Evolutionary conservation across 352 stramenopile species (phyloP).

Genomic region (Phytopythium litorale): DNA sequence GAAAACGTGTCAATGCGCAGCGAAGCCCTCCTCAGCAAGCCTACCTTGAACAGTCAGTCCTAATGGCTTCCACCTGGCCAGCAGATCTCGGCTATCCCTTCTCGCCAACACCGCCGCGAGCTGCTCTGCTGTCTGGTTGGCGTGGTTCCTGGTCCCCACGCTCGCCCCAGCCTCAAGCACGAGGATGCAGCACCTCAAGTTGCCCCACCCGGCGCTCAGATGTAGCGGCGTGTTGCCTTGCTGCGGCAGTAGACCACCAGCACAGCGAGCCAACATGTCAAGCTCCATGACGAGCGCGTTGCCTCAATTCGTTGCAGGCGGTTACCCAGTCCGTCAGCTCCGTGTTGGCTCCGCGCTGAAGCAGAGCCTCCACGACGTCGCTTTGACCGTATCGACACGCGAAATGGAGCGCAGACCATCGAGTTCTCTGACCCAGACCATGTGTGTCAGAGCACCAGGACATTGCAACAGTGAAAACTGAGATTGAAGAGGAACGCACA

Average conservation of each 20-base stretch:
- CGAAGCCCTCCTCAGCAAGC: not conserved
- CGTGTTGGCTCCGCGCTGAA: conserved; percentile 40
- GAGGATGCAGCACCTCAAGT: conserved; percentile 46
- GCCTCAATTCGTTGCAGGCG: not conserved
- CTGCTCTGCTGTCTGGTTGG: conserved; percentile 32
- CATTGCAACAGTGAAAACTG: not conserved
- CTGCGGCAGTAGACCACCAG: conserved; percentile 14
- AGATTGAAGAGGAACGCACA: conserved; percentile 17
- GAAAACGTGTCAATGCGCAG: not conserved
- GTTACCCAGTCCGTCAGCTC: conserved; percentile 44
- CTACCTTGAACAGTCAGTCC: conserved; percentile 35
- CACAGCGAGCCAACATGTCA: not conserved
- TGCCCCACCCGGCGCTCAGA: conserved; percentile 63
- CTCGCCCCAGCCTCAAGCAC: conserved; percentile 48
- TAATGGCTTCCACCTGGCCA: conserved; percentile 50
- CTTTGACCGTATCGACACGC: conserved; percentile 51
- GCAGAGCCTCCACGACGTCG: conserved; percentile 38
- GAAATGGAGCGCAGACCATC: conserved; percentile 62
- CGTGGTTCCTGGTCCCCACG: conserved; percentile 23
- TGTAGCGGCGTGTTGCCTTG: conserved; percentile 66
- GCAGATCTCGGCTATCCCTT: conserved; percentile 29
- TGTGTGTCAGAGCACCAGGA: not conserved
- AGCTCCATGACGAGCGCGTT: not conserved
- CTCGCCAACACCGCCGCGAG: conserved; percentile 32
- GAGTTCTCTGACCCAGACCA: conserved; percentile 31